Percentiles rank a stretch among this genome's conserved stretches.
Evolutionary conservation across 1,139 yeast species (phyloP).

Genomic region (Kodamaea ohmeri): DNA sequence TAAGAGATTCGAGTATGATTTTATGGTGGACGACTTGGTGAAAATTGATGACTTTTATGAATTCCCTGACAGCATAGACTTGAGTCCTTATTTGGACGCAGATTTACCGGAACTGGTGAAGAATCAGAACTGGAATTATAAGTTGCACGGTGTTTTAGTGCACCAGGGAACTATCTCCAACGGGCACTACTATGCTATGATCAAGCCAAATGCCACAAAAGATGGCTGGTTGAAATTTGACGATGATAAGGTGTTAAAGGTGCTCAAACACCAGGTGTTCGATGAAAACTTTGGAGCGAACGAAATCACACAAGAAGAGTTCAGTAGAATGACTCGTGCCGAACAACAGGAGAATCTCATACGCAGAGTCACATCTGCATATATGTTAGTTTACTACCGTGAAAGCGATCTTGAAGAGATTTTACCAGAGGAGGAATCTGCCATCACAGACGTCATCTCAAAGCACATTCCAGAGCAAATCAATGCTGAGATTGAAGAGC

Average conservation of each 20-base stretch:
- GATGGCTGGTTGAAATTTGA: slow-evolving; percentile 89
- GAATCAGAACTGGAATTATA: slow-evolving; percentile 69
- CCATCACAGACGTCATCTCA: slow-evolving; percentile 53
- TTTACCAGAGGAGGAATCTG: slow-evolving; percentile 53
- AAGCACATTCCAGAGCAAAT: slow-evolving; percentile 65
- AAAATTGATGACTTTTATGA: slow-evolving; percentile 92
- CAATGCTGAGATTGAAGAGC: slow-evolving; percentile 57
- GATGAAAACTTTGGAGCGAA: slow-evolving; percentile 92
- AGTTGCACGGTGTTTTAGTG: slow-evolving; percentile 88
- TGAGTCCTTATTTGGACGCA: slow-evolving; percentile 73
- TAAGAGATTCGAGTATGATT: slow-evolving; percentile 93
- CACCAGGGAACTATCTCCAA: slow-evolving; percentile 95
- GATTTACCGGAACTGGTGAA: slow-evolving; percentile 42
- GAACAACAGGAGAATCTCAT: slow-evolving; percentile 64
- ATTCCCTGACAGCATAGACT: slow-evolving; percentile 80
- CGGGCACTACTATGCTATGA: slow-evolving; percentile 94
- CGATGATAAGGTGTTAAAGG: slow-evolving; percentile 91
- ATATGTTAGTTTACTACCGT: slow-evolving; percentile 91
- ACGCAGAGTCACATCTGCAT: slow-evolving; percentile 88
- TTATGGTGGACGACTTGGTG: slow-evolving; percentile 81
- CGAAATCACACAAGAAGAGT: slow-evolving; percentile 45
- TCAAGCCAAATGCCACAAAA: slow-evolving; percentile 65
- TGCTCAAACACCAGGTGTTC: slow-evolving; percentile 78
- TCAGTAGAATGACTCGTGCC: slow-evolving; percentile 49
- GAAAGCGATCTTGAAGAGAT: slow-evolving; percentile 57